These are phyloP conservation scores for Pleurotus cornucopiae DNA, from an alignment of 768 basidiomycete genomes.

Conservation along the genomic window DNA sequence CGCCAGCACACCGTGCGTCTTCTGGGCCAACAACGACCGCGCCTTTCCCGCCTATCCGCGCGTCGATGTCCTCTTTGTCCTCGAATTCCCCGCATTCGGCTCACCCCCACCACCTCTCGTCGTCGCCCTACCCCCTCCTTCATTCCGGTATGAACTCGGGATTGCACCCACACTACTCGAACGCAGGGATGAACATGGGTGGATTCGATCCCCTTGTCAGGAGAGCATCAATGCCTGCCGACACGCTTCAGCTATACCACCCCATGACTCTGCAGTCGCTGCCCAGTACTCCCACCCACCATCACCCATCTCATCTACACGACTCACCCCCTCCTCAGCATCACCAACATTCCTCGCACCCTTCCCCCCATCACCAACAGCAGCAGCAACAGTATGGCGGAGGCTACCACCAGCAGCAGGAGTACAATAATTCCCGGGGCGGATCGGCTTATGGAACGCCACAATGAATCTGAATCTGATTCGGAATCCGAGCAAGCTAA, in stretches of 20 bases:
- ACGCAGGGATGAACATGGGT: no score
- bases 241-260: slow-evolving; percentile 71
- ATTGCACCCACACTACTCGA: background rate
- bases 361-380: background rate
- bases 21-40: slow-evolving; percentile 75
- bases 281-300: slow-evolving; percentile 30
- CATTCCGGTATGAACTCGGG: slow-evolving; percentile 31
- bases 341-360: slow-evolving; percentile 23
- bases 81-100: no score
- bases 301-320: slow-evolving; percentile 27
- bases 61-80: no score
- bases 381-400: slow-evolving; percentile 14
- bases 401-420: slow-evolving; percentile 7
- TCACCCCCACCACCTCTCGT: no score
- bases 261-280: slow-evolving; percentile 73
- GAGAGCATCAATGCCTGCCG: slow-evolving; percentile 66
- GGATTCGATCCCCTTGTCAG: slow-evolving; percentile 39
- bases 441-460: slow-evolving; percentile 46
- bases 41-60: slow-evolving; percentile 52
- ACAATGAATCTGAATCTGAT: slow-evolving; percentile 20
- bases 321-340: slow-evolving; percentile 13
- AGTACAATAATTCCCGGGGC: slow-evolving; percentile 24
- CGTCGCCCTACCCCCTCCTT: no score
- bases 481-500: no score
- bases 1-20: slow-evolving; percentile 74